phyloP scores from a whole-genome alignment of 192 early-diverging fungal genomes.

The Backusella macrospora region DNA sequence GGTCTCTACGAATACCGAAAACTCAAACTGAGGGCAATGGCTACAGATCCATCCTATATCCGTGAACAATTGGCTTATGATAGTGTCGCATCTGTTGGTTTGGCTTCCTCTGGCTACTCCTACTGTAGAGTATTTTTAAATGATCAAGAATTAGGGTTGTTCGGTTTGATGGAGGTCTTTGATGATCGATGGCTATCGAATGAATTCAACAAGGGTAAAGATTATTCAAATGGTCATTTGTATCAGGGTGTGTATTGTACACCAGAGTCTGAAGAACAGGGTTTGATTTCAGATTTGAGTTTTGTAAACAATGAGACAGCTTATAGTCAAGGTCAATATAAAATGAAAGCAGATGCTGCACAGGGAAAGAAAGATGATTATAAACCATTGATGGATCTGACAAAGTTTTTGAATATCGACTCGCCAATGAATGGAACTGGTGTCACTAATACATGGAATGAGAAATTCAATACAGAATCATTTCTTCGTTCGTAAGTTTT shows the following conservation, averaged over 20 bases:
- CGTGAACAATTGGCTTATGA: slow-evolving; percentile 31
- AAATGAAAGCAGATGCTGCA: slow-evolving; percentile 1
- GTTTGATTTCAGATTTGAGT: slow-evolving; percentile 7
- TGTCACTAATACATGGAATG: neutral
- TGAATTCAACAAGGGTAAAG: slow-evolving; percentile 8
- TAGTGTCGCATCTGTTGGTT: slow-evolving; percentile 5
- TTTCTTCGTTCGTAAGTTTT: slow-evolving; percentile 23
- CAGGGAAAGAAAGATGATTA: neutral
- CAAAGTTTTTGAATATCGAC: slow-evolving; percentile 23
- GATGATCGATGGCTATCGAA: slow-evolving; percentile 23
- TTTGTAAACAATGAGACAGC: neutral
- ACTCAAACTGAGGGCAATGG: slow-evolving; percentile 23
- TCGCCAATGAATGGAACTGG: neutral
- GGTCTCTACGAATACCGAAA: slow-evolving; percentile 4
- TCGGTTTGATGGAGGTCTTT: slow-evolving; percentile 22
- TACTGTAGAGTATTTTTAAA: slow-evolving; percentile 23
- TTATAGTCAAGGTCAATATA: slow-evolving; percentile 18
- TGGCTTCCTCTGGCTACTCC: neutral
- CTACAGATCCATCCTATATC: slow-evolving; percentile 25
- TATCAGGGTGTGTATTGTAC: slow-evolving; percentile 14
- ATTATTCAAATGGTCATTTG: slow-evolving; percentile 10
- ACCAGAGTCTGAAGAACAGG: neutral
- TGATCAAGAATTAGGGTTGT: slow-evolving; percentile 18
- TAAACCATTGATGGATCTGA: slow-evolving; percentile 1
- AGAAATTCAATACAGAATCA: slow-evolving; percentile 15